Base-by-base conservation (phyloP, 1,284 basidiomycete genomes). In the Hemileia vastatrix region DNA sequence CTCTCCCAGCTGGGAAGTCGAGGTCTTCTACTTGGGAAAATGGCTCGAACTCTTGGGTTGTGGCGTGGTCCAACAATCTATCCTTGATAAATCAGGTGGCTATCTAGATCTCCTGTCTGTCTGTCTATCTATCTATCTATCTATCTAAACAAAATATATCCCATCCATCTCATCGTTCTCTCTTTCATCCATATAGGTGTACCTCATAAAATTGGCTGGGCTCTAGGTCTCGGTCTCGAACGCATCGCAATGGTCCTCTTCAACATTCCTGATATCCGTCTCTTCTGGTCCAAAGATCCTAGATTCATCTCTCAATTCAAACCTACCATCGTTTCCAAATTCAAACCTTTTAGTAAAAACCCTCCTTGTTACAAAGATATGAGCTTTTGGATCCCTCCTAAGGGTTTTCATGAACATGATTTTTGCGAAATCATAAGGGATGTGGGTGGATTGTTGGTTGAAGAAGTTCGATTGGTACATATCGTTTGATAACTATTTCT, bases 231-330 rank as follows among this genome's bases (percentile, higher is more conserved):
- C 40, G 95, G 95, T 4, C 82, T 99, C 49, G 95, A 99, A 75
- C 84, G 95, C 23, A 95, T 98, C 68, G 92, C 94, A 31, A 99
- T 99, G 95, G 86, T 98, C 65, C 83, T 99, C 57, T 98, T 88
- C 78, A 87, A 86, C 15, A 95, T 98, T 62, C 95, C 94, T 2
- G 95, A 99, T 76, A 98, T 99, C 72, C 88, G 95, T n/a, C 80
- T 99, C 11, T 99, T 99, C 81, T 99, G 95, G 95, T 93, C 92
- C 1, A 77, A 80, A 55, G 95, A 99, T 72, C 71, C 81, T 18
- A 86, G 94, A 6, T 99, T 99, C 81, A 77, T 88, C 32, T 81
- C 82, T 8, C 95, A 99, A 71, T 99, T 98, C 77, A 77, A 80
- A 33, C 77, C 81, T 36, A 86, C 84, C n/a, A 77, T 84, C 63